A percentile compares a stretch with the other conserved stretches of the same genome.
phyloP scores from a whole-genome alignment of 768 basidiomycete species.

The Strobilomyces dryophilus region DNA sequence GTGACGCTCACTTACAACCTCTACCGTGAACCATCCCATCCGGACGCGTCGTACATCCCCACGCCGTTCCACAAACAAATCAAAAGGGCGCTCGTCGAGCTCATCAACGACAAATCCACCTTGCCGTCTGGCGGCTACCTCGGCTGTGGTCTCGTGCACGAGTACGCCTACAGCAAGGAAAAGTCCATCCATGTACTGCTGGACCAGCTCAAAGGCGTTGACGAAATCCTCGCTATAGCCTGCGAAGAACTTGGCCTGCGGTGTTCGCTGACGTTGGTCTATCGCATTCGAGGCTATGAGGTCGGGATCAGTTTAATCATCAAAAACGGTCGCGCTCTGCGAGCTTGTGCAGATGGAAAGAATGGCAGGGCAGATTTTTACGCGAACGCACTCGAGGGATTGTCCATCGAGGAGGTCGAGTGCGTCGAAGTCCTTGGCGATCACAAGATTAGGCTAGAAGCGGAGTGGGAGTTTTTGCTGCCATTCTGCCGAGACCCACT shows the following conservation, averaged over 20 bases:
- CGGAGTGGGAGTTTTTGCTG: background rate
- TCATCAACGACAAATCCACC: background rate
- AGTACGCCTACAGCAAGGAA: conserved; percentile 1
- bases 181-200: background rate
- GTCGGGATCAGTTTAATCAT: background rate
- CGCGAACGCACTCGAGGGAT: background rate
- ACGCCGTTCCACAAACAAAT: background rate
- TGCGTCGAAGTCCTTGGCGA: background rate
- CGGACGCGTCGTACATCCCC: background rate
- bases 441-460: no score
- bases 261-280: conserved; percentile 2
- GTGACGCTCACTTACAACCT: conserved; percentile 45
- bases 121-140: conserved; percentile 8
- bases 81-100: background rate
- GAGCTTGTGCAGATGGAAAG: background rate
- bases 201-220: conserved; percentile 13
- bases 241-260: conserved; percentile 4
- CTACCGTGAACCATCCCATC: background rate
- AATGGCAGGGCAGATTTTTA: background rate
- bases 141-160: conserved; percentile 10
- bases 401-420: conserved; percentile 2
- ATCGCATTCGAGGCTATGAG: background rate
- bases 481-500: background rate
- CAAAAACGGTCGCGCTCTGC: background rate
- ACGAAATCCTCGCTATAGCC: conserved; percentile 1